Evolutionary conservation across 768 basidiomycete species (phyloP).

Genomic region (Mycena chlorophos): DNA sequence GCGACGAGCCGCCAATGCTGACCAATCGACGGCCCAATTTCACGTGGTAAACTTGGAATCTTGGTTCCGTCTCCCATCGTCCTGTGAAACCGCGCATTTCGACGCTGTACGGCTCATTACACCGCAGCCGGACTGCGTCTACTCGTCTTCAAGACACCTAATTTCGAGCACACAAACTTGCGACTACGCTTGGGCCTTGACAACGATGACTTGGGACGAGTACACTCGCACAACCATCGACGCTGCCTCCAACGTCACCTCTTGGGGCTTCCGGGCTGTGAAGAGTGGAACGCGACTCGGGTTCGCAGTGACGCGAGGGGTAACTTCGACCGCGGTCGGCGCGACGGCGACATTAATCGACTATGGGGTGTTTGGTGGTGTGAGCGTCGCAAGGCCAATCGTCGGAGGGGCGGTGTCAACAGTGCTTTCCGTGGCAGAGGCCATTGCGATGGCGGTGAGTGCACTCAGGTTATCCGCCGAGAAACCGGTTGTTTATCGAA

Average conservation of each 20-base stretch:
- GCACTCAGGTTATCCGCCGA: neutral
- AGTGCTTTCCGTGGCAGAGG: slow-evolving; percentile 66
- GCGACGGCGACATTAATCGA: slow-evolving; percentile 63
- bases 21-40: neutral
- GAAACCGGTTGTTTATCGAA: neutral
- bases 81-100: too few relatives aligned
- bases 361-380: slow-evolving; percentile 64
- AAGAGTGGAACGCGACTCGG: slow-evolving; percentile 70
- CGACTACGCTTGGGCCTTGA: too few relatives aligned
- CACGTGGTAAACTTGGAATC: neutral
- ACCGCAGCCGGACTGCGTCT: too few relatives aligned
- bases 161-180: too few relatives aligned
- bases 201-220: slow-evolving; percentile 46
- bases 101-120: too few relatives aligned
- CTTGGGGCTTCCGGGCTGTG: slow-evolving; percentile 66
- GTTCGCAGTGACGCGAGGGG: slow-evolving; percentile 64
- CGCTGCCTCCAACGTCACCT: slow-evolving; percentile 60
- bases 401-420: slow-evolving; percentile 59
- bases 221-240: slow-evolving; percentile 63
- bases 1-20: too few relatives aligned
- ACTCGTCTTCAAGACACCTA: too few relatives aligned
- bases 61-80: neutral
- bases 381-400: slow-evolving; percentile 55
- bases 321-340: slow-evolving; percentile 59
- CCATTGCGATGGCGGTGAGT: slow-evolving; percentile 57